Evolutionary conservation across 2,329 filamentous ascomycete genomes (phyloP), one percentile per base, ranked within the genome.

Genomic region (Neonectria magnoliae): DNA sequence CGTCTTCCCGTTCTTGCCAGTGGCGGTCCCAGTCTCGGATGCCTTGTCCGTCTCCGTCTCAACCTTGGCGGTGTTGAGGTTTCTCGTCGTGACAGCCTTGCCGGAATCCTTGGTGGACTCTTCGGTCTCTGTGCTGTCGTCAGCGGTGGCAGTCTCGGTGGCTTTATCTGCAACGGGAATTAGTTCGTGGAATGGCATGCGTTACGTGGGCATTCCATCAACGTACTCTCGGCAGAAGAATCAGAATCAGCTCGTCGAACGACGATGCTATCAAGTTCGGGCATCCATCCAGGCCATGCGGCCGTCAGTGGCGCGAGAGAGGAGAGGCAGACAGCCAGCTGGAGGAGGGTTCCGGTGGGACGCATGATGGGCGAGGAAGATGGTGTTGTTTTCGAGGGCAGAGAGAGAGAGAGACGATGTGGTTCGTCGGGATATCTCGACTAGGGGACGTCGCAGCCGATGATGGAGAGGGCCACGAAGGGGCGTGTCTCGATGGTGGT

Each of bases 231-330:
- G 33, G 62, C 64, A 31, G 69, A 75, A 48, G 38, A 42, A 20
- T 42, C 38, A 16, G 36, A 38, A 16, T 78, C 76, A 66, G 85
- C 80, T 66, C 81, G 80, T 64, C 85, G 82, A 54, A 85, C 86
- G 44, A 89, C 78, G 38, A 90, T 74, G 14, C 83, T 74, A 67
- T 88, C 83, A 38, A 83, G 52, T 13, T 85, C 81, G 18, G 87
- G 86, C 41, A 89, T 77, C 83, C 84, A 88, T 66, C 76, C 78
- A 20, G 87, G 84, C 87, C 87, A 89, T 61, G 83, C 86, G 58
- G 85, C 81, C n/a, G 82, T 82, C 22, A 86, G 68, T 16, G 83
- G 81, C 9, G 84, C 78, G 57, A 88, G 76, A 33, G 87, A 82
- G 47, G 78, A 78, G 16, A 89, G 80, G 69, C 88, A 80, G 60